Conservation (phyloP, 225 moss, liverwort and hornwort species). For the Straminergon stramineum region DNA sequence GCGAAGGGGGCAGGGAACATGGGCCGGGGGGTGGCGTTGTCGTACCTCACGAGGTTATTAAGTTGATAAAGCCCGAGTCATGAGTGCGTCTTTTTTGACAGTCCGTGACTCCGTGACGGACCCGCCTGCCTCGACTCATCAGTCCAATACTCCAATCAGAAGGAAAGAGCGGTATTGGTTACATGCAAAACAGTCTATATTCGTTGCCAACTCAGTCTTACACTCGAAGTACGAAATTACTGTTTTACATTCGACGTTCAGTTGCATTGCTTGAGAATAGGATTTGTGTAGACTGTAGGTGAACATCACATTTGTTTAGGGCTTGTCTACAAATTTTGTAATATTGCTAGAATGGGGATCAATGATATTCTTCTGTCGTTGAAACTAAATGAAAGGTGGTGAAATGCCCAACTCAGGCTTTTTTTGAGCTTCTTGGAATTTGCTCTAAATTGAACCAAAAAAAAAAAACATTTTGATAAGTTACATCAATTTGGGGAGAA, state of each 20-base stretch:
- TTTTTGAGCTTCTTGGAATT: background rate
- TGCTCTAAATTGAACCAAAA: background rate
- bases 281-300: background rate
- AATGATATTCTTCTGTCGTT: background rate
- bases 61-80: background rate
- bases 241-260: too few species aligned
- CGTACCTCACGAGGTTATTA: background rate
- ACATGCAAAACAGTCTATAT: background rate
- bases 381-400: background rate
- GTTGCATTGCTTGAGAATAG: background rate
- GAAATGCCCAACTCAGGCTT: rapidly evolving
- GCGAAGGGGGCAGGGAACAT: background rate
- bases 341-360: background rate
- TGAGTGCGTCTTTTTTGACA: background rate
- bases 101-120: background rate
- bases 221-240: background rate
- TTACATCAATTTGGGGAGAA: background rate
- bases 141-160: background rate
- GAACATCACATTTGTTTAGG: background rate
- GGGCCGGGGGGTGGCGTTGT: background rate
- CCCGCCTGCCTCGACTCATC: background rate
- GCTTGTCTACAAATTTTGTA: background rate
- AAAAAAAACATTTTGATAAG: background rate
- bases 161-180: background rate
- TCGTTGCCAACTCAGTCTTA: background rate